phyloP scores from a whole-genome alignment of 768 basidiomycete species.

The Neoboletus brunneissimus region DNA sequence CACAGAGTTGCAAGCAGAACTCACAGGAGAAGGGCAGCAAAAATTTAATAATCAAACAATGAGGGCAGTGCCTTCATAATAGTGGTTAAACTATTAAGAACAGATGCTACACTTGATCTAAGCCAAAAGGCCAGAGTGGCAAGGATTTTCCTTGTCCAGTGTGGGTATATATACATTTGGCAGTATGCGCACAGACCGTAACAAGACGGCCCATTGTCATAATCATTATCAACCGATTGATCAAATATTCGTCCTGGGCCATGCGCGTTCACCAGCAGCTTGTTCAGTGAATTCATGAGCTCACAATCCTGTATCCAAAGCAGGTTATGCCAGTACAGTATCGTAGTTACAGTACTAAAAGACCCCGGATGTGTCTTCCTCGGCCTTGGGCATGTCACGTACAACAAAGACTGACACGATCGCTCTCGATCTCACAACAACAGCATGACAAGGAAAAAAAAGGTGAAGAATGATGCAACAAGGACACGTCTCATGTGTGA shows the following conservation, averaged over 20 bases:
- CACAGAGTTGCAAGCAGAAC: constrained; percentile 45
- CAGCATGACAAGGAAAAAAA: constrained; percentile 12
- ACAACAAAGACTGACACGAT: constrained; percentile 28
- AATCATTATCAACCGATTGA: not conserved
- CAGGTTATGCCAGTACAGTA: constrained; percentile 26
- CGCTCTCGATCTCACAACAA: constrained; percentile 30
- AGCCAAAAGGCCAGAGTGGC: constrained; percentile 52
- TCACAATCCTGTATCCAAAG: constrained; percentile 22
- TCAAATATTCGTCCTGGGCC: not conserved
- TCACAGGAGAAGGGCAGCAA: constrained; percentile 24
- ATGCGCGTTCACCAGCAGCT: not conserved
- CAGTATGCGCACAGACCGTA: constrained; percentile 20
- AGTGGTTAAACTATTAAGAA: constrained; percentile 62
- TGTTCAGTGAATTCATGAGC: not conserved
- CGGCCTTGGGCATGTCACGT: constrained; percentile 20
- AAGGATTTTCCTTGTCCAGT: not conserved
- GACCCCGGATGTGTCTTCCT: constrained; percentile 8
- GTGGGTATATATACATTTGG: constrained; percentile 10
- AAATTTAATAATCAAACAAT: constrained; percentile 53
- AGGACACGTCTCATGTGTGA: constrained; percentile 48
- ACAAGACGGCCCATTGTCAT: not conserved
- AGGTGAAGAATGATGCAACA: constrained; percentile 7
- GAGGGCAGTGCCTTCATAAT: constrained; percentile 54
- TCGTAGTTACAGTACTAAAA: constrained; percentile 28
- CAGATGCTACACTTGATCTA: constrained; percentile 80